Evolutionary conservation across 805 yeast species (phyloP).

Genomic region (Ogataea corticis): DNA sequence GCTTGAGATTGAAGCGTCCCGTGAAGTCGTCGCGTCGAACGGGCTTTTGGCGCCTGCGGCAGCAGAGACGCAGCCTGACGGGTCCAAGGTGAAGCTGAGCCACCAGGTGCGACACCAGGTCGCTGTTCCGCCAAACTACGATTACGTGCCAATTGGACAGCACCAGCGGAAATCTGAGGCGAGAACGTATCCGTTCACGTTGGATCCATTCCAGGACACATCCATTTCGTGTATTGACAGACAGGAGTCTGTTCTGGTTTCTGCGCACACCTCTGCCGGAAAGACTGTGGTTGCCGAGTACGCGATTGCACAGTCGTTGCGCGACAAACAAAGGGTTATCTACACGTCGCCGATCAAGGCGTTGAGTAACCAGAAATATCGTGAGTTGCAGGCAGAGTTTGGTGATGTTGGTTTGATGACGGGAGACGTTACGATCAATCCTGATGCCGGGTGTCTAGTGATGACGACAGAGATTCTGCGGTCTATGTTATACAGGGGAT

Average conservation of each 20-base stretch:
- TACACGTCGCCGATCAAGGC: constrained; percentile 97
- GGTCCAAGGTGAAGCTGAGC: constrained; percentile 58
- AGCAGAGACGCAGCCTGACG: constrained; percentile 27
- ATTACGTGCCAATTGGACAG: constrained; percentile 84
- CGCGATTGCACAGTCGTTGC: constrained; percentile 92
- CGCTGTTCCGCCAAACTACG: constrained; percentile 89
- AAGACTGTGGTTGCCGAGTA: constrained; percentile 97
- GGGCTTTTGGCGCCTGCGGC: constrained; percentile 54
- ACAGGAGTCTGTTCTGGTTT: constrained; percentile 89
- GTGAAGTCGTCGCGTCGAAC: constrained; percentile 82
- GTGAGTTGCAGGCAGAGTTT: constrained; percentile 89
- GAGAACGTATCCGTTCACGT: constrained; percentile 83
- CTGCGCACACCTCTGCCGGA: constrained; percentile 98
- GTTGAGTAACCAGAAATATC: constrained; percentile 87
- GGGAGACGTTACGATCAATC: constrained; percentile 98
- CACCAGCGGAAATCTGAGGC: constrained; percentile 81
- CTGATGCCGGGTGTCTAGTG: constrained; percentile 96
- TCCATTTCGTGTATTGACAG: constrained; percentile 95
- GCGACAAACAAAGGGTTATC: constrained; percentile 90
- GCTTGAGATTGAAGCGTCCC: constrained; percentile 83
- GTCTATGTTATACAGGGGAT: constrained; percentile 95
- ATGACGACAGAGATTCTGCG: constrained; percentile 99
- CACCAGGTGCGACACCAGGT: constrained; percentile 98
- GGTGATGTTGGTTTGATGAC: constrained; percentile 98
- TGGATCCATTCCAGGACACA: constrained; percentile 98